phyloP scores from a whole-genome alignment of 352 stramenopile genomes.

The Phytophthora sansomeana region DNA sequence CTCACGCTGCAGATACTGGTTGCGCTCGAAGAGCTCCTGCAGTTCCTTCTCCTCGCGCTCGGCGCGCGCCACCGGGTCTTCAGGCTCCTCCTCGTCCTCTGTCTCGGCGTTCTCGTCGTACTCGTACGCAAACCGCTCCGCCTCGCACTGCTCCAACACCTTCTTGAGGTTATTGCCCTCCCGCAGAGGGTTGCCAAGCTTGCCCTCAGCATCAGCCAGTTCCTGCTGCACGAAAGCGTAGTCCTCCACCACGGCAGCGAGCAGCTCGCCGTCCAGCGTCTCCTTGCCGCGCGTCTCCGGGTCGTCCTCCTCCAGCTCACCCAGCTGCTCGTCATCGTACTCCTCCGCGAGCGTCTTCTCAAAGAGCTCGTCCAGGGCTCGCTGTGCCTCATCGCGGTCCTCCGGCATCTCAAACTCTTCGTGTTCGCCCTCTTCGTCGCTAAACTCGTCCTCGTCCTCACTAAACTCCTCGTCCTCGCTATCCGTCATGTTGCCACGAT shows the following conservation, averaged over 20 bases:
- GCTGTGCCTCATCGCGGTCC: slow-evolving; percentile 77
- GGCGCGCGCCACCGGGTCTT: slow-evolving; percentile 34
- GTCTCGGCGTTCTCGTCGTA: slow-evolving; percentile 51
- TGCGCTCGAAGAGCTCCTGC: slow-evolving; percentile 60
- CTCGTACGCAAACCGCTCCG: slow-evolving; percentile 64
- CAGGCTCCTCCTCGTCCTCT: slow-evolving; percentile 56
- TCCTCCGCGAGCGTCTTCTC: slow-evolving; percentile 86
- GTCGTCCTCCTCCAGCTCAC: slow-evolving; percentile 82
- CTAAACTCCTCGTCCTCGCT: slow-evolving; percentile 89
- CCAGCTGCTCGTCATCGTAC: slow-evolving; percentile 82
- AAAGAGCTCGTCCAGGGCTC: slow-evolving; percentile 90
- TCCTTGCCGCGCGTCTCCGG: slow-evolving; percentile 76
- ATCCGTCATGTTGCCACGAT: slow-evolving; percentile 70
- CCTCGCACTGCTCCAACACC: slow-evolving; percentile 78
- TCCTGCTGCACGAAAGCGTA: slow-evolving; percentile 76
- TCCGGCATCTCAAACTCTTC: slow-evolving; percentile 49
- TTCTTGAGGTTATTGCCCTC: slow-evolving; percentile 73
- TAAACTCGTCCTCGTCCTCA: slow-evolving; percentile 75
- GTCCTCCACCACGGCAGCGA: slow-evolving; percentile 80
- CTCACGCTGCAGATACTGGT: slow-evolving; percentile 69
- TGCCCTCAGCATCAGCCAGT: slow-evolving; percentile 77
- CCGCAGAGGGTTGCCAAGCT: slow-evolving; percentile 78
- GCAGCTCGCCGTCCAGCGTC: slow-evolving; percentile 70
- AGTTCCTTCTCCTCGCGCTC: slow-evolving; percentile 50
- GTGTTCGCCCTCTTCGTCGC: slow-evolving; percentile 39